Conservation (phyloP, 257 asterid species). For the Nicotiana obtusifolia region DNA sequence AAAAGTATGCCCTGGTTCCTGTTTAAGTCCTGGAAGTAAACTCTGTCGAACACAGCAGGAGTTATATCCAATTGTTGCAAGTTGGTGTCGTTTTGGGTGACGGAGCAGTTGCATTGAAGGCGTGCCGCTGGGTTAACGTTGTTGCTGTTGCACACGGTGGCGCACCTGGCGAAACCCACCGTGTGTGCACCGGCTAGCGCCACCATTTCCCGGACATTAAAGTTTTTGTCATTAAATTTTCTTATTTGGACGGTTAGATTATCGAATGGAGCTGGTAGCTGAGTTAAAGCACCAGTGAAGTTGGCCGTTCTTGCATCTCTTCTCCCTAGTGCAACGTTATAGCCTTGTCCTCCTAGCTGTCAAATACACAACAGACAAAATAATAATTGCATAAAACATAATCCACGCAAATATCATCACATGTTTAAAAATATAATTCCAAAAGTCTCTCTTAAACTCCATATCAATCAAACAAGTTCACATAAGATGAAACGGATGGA, state of each 20-base stretch:
- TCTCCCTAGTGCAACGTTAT: slow-evolving; percentile 9
- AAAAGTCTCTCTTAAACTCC: too few relatives aligned
- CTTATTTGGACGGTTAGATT: not conserved
- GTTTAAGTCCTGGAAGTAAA: not conserved
- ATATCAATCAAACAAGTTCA: too few relatives aligned
- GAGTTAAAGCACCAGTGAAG: not conserved
- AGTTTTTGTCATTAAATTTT: slow-evolving; percentile 3
- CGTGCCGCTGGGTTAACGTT: slow-evolving; percentile 1
- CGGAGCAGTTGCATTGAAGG: slow-evolving; percentile 8
- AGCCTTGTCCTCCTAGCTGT: slow-evolving; percentile 11
- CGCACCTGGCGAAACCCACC: slow-evolving; percentile 13
- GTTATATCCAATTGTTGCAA: slow-evolving; percentile 9
- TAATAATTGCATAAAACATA: not conserved
- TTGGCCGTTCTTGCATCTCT: slow-evolving; percentile 12
- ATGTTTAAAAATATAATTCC: too few relatives aligned
- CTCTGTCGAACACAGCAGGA: slow-evolving; percentile 3
- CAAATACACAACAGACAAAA: not conserved
- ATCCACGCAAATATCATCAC: too few relatives aligned
- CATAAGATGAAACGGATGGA: too few relatives aligned
- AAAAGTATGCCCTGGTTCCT: slow-evolving; percentile 6
- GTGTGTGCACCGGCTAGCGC: slow-evolving; percentile 12
- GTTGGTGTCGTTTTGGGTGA: not conserved
- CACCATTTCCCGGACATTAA: slow-evolving; percentile 7
- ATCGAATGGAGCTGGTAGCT: slow-evolving; percentile 13
- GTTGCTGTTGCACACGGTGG: not conserved